A percentile compares a stretch with the other conserved stretches of the same genome.
These are phyloP conservation scores for Phlebiopsis flavidoalba DNA, from an alignment of 768 basidiomycete species.

Conservation along the genomic window DNA sequence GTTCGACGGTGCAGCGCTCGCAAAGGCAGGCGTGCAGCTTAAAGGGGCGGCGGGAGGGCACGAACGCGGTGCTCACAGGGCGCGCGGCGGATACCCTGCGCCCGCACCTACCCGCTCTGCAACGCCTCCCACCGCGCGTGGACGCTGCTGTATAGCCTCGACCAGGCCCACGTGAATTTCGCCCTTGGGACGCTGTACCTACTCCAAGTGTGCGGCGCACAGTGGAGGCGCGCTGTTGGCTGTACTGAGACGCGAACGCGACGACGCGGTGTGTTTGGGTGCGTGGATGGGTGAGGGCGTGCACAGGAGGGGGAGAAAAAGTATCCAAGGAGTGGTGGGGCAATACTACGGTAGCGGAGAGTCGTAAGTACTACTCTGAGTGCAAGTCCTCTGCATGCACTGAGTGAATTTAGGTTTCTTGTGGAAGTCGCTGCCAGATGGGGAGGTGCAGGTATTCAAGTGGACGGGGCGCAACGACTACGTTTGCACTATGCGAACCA, in stretches of 20 bases:
- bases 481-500: constrained; percentile 78
- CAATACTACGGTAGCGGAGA: constrained; percentile 90
- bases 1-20: constrained; percentile 25
- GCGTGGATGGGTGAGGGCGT: constrained; percentile 79
- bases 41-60: too few species aligned
- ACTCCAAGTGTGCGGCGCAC: constrained; percentile 51
- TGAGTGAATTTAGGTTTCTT: constrained; percentile 52
- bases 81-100: constrained; percentile 46
- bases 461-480: constrained; percentile 92
- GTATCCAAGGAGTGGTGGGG: constrained; percentile 52
- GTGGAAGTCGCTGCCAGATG: constrained; percentile 52
- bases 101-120: constrained; percentile 64
- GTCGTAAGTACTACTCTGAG: constrained; percentile 41
- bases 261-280: constrained; percentile 70
- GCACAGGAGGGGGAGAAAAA: too few species aligned
- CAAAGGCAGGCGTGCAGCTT: constrained; percentile 45
- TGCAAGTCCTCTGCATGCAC: constrained; percentile 3
- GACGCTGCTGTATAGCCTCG: constrained; percentile 83
- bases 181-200: constrained; percentile 85
- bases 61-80: constrained; percentile 44
- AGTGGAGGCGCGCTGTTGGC: constrained; percentile 53
- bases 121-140: constrained; percentile 63
- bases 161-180: constrained; percentile 96
- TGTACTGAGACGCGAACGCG: constrained; percentile 58
- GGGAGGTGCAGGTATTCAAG: constrained; percentile 55